phyloP scores from a whole-genome alignment of 1,139 yeast species.

The Saccharomyces hybrid region DNA sequence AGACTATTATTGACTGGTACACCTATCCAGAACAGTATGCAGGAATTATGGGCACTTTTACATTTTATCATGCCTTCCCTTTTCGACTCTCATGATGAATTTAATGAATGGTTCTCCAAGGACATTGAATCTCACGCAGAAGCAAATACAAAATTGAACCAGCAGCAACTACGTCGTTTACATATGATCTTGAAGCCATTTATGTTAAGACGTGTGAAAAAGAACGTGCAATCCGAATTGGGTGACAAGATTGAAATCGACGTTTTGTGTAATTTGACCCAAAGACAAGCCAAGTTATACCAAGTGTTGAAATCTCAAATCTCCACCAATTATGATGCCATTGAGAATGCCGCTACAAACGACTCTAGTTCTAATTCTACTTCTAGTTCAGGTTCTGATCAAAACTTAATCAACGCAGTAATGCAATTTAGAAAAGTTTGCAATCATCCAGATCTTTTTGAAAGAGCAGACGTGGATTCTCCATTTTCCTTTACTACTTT shows the following conservation, averaged over 20 bases:
- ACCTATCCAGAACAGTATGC: constrained; percentile 98
- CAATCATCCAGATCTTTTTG: constrained; percentile 96
- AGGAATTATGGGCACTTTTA: constrained; percentile 94
- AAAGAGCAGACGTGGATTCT: constrained; percentile 87
- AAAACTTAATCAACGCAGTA: constrained; percentile 83
- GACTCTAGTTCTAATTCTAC: constrained; percentile 25
- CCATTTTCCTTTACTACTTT: constrained; percentile 69
- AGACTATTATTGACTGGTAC: constrained; percentile 91
- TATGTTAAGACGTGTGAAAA: constrained; percentile 95
- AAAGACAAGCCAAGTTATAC: constrained; percentile 79
- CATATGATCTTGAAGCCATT: constrained; percentile 96
- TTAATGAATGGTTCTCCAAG: constrained; percentile 97
- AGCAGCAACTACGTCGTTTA: constrained; percentile 82
- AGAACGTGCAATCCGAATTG: constrained; percentile 92
- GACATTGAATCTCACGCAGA: constrained; percentile 98
- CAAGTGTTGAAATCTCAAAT: constrained; percentile 85
- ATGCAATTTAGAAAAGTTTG: constrained; percentile 99
- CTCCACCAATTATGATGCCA: constrained; percentile 68
- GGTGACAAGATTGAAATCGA: constrained; percentile 97
- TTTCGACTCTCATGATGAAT: constrained; percentile 96
- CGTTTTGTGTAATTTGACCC: constrained; percentile 84
- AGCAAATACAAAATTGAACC: constrained; percentile 84
- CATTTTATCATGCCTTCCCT: constrained; percentile 98
- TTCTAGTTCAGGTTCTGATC: constrained; percentile 35
- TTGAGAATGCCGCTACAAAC: constrained; percentile 56